Evolutionary conservation across 495 filamentous ascomycete species (phyloP), one percentile per base, ranked within the genome.

Genomic region (Penicillium cataractarum): DNA sequence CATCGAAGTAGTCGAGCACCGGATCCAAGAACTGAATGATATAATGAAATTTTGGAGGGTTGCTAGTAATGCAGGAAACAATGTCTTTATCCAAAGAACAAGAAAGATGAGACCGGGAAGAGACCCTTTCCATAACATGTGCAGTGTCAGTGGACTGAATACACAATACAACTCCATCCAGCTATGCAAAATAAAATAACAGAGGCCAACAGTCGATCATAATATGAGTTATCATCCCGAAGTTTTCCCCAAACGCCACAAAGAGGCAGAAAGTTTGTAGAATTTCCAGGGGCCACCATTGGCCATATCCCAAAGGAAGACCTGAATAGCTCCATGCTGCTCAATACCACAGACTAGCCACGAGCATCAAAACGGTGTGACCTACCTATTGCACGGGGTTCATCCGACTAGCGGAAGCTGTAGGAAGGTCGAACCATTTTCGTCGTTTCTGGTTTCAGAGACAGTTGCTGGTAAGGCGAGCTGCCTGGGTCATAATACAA

Each of bases 401-500:
- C 21, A 12, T 52, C 26, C 32, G n/a, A 9, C 58, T 72, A 81
- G 29, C 79, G 78, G 63, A 82, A 80, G 17, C 62, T 67, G 50
- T 80, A 80, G 13, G 79, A 72, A 12, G 79, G 77, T 31, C 71
- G 71, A 8, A 72, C 59, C 77, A 80, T 82, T 67, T 74, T 76
- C 49, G 70, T 60, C 17, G 62, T 73, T 59, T 85, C 76, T 17
- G 86, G 84, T 56, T 77, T 81, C 50, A 92, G 66, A 50, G 81
- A 84, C 44, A 92, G 68, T 64, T 87, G 84, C 69, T 92, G 89
- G 71, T 89, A 90, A 15, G 89, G 89, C 27, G 84, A 86, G 63
- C 88, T 90, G 62, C 82, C 78, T 6, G 89, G 88, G 68, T 92
- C 89, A 69, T 89, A 90, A 62, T 92, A 92, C 53, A 91, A 75